phyloP scores from a whole-genome alignment of 371 early-diverging fungal species.

The Capillidium heterosporum region DNA sequence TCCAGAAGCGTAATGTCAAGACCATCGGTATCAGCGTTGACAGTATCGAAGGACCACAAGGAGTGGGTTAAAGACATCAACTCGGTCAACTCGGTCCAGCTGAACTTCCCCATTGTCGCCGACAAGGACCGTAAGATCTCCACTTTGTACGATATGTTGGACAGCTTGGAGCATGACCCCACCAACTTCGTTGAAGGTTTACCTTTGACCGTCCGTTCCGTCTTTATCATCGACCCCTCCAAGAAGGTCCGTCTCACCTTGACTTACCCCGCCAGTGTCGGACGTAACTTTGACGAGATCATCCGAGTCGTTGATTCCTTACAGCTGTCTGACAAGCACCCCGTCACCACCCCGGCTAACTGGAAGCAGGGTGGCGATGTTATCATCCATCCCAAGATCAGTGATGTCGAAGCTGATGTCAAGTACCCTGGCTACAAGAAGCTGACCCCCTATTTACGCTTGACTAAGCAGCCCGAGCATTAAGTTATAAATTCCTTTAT shows the following conservation, averaged over 20 bases:
- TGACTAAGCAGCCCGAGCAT: slow-evolving; percentile 25
- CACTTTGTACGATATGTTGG: slow-evolving; percentile 85
- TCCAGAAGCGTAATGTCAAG: slow-evolving; percentile 61
- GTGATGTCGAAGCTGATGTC: slow-evolving; percentile 60
- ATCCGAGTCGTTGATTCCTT: slow-evolving; percentile 81
- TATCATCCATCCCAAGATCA: slow-evolving; percentile 71
- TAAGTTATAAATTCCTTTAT: slow-evolving; percentile 5
- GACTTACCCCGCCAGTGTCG: slow-evolving; percentile 73
- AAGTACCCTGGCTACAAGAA: slow-evolving; percentile 67
- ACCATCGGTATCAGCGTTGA: slow-evolving; percentile 87
- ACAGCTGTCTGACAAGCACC: slow-evolving; percentile 68
- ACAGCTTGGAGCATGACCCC: slow-evolving; percentile 59
- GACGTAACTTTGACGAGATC: slow-evolving; percentile 92
- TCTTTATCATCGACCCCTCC: slow-evolving; percentile 85
- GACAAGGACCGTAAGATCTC: slow-evolving; percentile 69
- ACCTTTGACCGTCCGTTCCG: slow-evolving; percentile 86
- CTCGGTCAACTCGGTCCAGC: slow-evolving; percentile 50
- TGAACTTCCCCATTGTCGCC: slow-evolving; percentile 86
- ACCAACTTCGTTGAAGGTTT: slow-evolving; percentile 75
- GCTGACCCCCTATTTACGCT: slow-evolving; percentile 72
- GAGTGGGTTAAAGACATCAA: slow-evolving; percentile 85
- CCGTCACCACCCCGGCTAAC: slow-evolving; percentile 85
- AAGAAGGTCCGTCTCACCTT: slow-evolving; percentile 76
- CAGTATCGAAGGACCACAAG: slow-evolving; percentile 54
- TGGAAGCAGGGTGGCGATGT: slow-evolving; percentile 80